phyloP scores from a whole-genome alignment of 768 basidiomycete species.

The Leccinum rimulosum region DNA sequence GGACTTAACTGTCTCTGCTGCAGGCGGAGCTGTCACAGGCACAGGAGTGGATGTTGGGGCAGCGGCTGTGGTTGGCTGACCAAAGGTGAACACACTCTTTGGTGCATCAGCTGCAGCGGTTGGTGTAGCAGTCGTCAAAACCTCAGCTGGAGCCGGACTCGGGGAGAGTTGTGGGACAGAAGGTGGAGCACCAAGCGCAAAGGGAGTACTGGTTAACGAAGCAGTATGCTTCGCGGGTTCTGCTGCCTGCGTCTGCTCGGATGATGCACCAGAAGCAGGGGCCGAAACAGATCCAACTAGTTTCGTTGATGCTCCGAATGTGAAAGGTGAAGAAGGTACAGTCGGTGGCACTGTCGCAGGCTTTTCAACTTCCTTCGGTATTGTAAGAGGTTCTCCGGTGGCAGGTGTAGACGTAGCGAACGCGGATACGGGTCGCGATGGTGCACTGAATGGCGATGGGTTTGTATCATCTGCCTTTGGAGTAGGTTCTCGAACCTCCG shows the following conservation, averaged over 20 bases:
- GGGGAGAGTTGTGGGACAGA: constrained; percentile 1
- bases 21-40: constrained; percentile 7
- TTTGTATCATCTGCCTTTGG: constrained; percentile 9
- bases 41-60: constrained; percentile 8
- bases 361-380: constrained; percentile 21
- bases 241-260: constrained; percentile 8
- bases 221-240: constrained; percentile 9
- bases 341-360: constrained; percentile 6
- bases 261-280: constrained; percentile 5
- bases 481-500: neutral
- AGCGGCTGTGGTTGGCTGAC: constrained; percentile 16
- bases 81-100: constrained; percentile 35
- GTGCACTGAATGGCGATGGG: constrained; percentile 11
- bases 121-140: constrained; percentile 11
- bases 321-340: constrained; percentile 22
- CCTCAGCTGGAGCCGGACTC: neutral
- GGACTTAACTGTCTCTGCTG: constrained; percentile 41
- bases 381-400: constrained; percentile 5
- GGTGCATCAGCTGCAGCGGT: constrained; percentile 25
- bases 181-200: constrained; percentile 30
- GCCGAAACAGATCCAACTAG: constrained; percentile 18
- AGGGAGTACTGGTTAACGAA: constrained; percentile 10
- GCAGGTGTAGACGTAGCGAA: constrained; percentile 9
- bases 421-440: constrained; percentile 6
- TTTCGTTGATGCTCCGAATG: constrained; percentile 27